Base-by-base conservation (phyloP, 1,284 basidiomycete genomes). In the Tranzscheliella williamsii region DNA sequence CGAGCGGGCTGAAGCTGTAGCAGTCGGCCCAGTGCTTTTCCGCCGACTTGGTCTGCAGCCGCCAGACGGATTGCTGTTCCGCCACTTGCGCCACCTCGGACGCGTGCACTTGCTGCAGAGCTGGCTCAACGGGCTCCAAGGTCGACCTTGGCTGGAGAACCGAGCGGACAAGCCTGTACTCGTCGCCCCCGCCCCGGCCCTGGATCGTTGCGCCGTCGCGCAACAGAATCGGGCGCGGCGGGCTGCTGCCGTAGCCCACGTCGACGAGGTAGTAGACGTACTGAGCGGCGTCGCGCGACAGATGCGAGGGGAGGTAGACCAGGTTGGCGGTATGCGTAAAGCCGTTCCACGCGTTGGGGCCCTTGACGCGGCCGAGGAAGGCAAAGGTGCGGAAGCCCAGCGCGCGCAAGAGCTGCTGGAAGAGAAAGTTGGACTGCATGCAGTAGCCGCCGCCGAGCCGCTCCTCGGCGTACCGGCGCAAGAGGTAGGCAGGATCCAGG, bases 381-480 rank as follows among this genome's bases (percentile, higher is more conserved):
- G 49, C 42, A 23, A 55, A n/a, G 13, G 26, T 38, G 4, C 45
- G 35, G n/a, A 35, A 67, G 12, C 41, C 37, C 1, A 67, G 13
- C 9, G 38, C 44, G 2, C 53, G 24, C 4, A 62, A 38, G 16
- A 63, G 4, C 29, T 67, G 51, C 16, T 50, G 53, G 7, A 58
- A 48, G 18, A 62, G 24, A 5, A 35, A 22, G 22, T 67, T 67
- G 30, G 35, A 31, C 32, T 67, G 58, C 27, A 63, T 15, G n/a
- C 64, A 67, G 47, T 67, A 67, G 3, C 64, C 64, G 24, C 63
- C 62, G 4, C 50, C 51, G 2, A 12, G 11, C 8, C 47, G 38
- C 0, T 23, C 17, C 2, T 29, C 35, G 32, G 57, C 18, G 12
- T 54, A 58, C 4, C 60, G 57, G 2, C 35, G 5, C 12, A 23